Percentiles rank a stretch among this genome's conserved stretches.
Evolutionary conservation across 2,329 filamentous ascomycete genomes (phyloP).

Genomic region (Aspergillus quadricinctus): DNA sequence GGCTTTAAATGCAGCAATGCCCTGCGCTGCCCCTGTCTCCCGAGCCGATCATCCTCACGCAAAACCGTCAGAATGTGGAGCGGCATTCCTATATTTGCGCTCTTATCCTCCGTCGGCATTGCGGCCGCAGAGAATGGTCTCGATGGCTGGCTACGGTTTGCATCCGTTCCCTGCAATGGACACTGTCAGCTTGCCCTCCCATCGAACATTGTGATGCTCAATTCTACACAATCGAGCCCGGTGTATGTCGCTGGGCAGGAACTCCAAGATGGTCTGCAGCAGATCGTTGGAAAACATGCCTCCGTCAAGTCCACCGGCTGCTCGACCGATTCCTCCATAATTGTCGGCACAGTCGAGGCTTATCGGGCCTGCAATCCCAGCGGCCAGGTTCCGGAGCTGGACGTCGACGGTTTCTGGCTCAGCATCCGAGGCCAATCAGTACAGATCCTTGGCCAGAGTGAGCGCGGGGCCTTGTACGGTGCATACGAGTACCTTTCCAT

Average conservation of each 20-base stretch:
- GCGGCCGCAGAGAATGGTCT: slow-evolving; percentile 56
- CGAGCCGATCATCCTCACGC: background rate
- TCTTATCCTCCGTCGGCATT: background rate
- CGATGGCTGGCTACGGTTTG: slow-evolving; percentile 62
- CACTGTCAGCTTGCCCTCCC: slow-evolving; percentile 43
- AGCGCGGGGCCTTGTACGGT: slow-evolving; percentile 65
- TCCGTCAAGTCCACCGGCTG: slow-evolving; percentile 26
- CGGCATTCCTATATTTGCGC: slow-evolving; percentile 1
- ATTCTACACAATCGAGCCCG: slow-evolving; percentile 51
- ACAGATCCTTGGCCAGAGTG: slow-evolving; percentile 60
- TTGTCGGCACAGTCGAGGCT: slow-evolving; percentile 31
- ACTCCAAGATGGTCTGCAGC: slow-evolving; percentile 53
- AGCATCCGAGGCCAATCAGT: slow-evolving; percentile 45
- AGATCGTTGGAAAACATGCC: slow-evolving; percentile 53
- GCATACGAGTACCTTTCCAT: slow-evolving; percentile 64
- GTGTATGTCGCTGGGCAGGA: slow-evolving; percentile 58
- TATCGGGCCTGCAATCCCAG: slow-evolving; percentile 22
- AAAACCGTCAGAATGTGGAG: background rate
- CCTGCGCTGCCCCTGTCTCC: background rate
- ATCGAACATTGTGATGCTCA: slow-evolving; percentile 50
- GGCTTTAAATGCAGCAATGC: background rate
- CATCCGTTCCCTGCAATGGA: slow-evolving; percentile 44
- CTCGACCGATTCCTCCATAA: slow-evolving; percentile 15
- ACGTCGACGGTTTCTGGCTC: slow-evolving; percentile 56
- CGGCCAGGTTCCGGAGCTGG: slow-evolving; percentile 22